These are phyloP conservation scores for Vachellia pachyceras DNA, from an alignment of 306 rosid species.

Conservation along the genomic window DNA sequence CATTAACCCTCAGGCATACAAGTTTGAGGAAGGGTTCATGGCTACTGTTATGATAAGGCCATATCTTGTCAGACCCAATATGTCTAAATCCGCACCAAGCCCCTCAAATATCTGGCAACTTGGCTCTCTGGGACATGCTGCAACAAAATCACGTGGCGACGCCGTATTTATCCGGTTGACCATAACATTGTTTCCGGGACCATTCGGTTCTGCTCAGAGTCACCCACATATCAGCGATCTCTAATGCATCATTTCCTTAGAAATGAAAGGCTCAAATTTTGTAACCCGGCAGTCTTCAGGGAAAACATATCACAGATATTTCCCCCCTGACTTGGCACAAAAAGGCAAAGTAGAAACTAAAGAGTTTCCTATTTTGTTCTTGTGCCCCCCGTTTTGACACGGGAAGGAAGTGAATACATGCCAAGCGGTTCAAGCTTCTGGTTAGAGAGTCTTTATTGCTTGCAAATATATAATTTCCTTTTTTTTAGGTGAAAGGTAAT, in stretches of 20 bases:
- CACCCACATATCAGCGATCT: conserved; percentile 22
- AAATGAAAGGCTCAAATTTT: not conserved
- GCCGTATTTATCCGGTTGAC: conserved; percentile 34
- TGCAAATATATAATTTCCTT: not conserved
- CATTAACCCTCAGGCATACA: too few relatives aligned
- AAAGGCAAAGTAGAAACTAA: not conserved
- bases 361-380: not conserved
- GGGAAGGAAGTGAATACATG: conserved; percentile 10
- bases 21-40: too few relatives aligned
- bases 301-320: not conserved
- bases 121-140: conserved; percentile 32
- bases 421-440: conserved; percentile 15
- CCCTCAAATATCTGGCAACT: conserved; percentile 38
- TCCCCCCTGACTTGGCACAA: not conserved
- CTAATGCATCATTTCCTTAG: not conserved
- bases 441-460: conserved; percentile 13
- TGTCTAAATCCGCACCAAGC: not conserved
- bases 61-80: conserved; percentile 21
- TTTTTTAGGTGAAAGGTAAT: not conserved
- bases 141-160: conserved; percentile 39
- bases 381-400: not conserved
- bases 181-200: conserved; percentile 30
- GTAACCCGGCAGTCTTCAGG: conserved; percentile 18
- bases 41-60: too few relatives aligned
- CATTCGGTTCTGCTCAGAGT: conserved; percentile 23